Percentiles rank a stretch among this genome's conserved stretches.
Conservation (phyloP, 208 protist species). For the Acanthamoeba royreba region DNA sequence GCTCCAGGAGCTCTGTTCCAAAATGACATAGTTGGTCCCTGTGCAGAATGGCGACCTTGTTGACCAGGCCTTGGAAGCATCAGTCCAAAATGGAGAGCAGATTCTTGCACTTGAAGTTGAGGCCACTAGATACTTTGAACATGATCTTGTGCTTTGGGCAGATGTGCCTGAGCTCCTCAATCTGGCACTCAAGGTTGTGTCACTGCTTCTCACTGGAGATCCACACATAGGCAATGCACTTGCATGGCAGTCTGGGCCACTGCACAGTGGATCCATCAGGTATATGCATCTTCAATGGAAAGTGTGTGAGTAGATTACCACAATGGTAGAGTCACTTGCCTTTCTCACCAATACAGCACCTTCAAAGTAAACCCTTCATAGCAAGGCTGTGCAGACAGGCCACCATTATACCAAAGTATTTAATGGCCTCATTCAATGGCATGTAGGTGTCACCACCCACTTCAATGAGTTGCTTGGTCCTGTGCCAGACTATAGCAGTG, state of each 20-base stretch:
- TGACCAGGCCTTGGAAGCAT: not conserved
- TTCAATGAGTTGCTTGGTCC: no score
- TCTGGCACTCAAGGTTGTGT: not conserved
- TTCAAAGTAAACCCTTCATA: no score
- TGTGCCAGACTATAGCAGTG: no score
- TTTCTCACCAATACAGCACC: not conserved
- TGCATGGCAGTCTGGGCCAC: not conserved
- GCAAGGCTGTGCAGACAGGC: no score
- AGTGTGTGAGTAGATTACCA: not conserved
- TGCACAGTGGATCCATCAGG: not conserved
- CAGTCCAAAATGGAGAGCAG: not conserved
- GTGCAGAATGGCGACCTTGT: not conserved
- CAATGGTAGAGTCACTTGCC: not conserved
- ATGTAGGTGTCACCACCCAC: no score
- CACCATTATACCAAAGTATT: no score
- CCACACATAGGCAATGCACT: not conserved
- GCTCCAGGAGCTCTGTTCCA: not conserved
- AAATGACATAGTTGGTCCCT: not conserved
- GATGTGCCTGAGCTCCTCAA: not conserved
- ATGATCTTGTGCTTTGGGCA: not conserved
- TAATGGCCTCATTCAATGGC: no score
- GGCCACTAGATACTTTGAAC: not conserved
- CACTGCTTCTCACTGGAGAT: not conserved
- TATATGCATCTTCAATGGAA: not conserved
- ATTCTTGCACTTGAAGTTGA: not conserved